These are phyloP conservation scores for Chlamydomonas sphaeroides DNA, from an alignment of 139 green algal genomes.

Conservation along the genomic window DNA sequence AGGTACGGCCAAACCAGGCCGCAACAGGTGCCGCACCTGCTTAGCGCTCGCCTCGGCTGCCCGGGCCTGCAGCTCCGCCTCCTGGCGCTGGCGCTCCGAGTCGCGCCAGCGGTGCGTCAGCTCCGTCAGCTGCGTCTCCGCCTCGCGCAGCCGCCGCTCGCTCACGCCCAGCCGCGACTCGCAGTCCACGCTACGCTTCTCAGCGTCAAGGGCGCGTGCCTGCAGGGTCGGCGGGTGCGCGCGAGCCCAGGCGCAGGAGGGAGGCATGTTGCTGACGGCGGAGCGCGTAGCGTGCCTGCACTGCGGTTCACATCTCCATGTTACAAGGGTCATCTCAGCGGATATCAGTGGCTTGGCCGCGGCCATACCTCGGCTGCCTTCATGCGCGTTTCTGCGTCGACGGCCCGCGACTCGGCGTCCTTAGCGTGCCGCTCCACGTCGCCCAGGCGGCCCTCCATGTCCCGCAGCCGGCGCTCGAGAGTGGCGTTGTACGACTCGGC, in stretches of 20 bases:
- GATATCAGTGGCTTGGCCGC: too few species aligned
- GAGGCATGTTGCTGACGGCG: too few species aligned
- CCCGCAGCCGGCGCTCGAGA: constrained; percentile 47
- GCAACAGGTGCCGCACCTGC: constrained; percentile 63
- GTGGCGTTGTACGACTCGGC: constrained; percentile 9
- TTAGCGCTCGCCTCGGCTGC: constrained; percentile 43
- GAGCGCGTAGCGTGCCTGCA: neutral
- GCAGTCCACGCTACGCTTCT: constrained; percentile 25
- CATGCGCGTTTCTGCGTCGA: constrained; percentile 11
- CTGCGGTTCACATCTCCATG: too few species aligned
- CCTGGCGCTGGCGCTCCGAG: constrained; percentile 42
- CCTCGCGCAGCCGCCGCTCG: constrained; percentile 49
- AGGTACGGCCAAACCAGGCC: too few species aligned
- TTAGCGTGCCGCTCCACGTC: constrained; percentile 40
- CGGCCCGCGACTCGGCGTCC: constrained; percentile 12
- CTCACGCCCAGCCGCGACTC: constrained; percentile 34
- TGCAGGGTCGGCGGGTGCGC: too few species aligned
- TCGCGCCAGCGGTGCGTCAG: constrained; percentile 29
- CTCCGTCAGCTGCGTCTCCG: constrained; percentile 46
- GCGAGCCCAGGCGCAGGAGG: too few species aligned
- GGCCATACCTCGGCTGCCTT: constrained; percentile 52
- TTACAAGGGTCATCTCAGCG: too few species aligned
- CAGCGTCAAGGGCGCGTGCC: constrained; percentile 21
- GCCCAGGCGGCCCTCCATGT: constrained; percentile 15
- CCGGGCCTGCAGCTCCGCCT: constrained; percentile 43